phyloP scores from a whole-genome alignment of 78 protist genomes.

The Dictyostelium firmibasis region DNA sequence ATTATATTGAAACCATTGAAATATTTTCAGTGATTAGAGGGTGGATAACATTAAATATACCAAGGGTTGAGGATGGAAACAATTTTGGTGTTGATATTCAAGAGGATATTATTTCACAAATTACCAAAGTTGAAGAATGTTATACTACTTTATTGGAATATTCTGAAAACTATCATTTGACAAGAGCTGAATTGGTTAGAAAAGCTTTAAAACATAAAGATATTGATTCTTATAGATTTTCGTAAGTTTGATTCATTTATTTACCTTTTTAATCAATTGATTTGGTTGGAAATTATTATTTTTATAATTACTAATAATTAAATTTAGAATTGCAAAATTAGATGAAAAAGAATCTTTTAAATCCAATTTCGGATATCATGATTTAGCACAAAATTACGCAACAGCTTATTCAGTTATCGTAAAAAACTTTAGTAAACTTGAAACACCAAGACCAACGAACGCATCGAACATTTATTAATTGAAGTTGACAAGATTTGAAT shows the following conservation, averaged over 20 bases:
- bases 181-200: conserved; percentile 26
- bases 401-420: conserved; percentile 7
- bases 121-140: conserved; percentile 10
- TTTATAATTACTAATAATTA: not conserved
- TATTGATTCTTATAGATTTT: conserved; percentile 14
- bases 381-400: conserved; percentile 38
- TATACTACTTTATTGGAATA: conserved; percentile 20
- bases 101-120: not conserved
- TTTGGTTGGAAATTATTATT: not conserved
- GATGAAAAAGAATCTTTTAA: conserved; percentile 32
- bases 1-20: conserved; percentile 27
- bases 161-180: conserved; percentile 13
- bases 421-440: conserved; percentile 44
- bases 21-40: conserved; percentile 13
- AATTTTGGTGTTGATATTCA: conserved; percentile 38
- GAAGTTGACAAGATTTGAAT: no score
- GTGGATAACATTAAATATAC: conserved; percentile 40
- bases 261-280: not conserved
- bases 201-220: conserved; percentile 42
- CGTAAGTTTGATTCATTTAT: not conserved
- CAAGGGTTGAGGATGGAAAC: conserved; percentile 61
- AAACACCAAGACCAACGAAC: conserved; percentile 34
- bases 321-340: not conserved
- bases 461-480: no score
- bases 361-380: not conserved